A percentile compares a stretch with the other conserved stretches of the same genome.
These are phyloP conservation scores for Suillus plorans DNA, from an alignment of 768 basidiomycete genomes.

Conservation along the genomic window DNA sequence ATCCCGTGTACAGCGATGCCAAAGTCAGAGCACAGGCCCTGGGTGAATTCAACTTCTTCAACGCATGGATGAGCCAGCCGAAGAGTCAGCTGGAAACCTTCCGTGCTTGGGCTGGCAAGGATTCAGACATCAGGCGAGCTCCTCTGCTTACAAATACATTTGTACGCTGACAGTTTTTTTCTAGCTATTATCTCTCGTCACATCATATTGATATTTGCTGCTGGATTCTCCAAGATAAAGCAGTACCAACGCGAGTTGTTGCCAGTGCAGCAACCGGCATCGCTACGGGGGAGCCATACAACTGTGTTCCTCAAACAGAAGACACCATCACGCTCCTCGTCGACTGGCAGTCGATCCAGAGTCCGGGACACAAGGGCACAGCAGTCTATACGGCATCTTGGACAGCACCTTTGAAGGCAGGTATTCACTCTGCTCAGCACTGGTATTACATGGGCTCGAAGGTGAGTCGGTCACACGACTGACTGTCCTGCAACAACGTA, in stretches of 20 bases:
- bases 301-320: constrained; percentile 83
- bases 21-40: constrained; percentile 70
- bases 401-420: constrained; percentile 88
- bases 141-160: neutral
- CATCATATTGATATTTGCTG: constrained; percentile 91
- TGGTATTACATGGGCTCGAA: constrained; percentile 97
- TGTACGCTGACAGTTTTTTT: neutral
- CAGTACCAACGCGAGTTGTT: constrained; percentile 80
- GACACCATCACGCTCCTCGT: constrained; percentile 95
- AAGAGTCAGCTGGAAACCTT: constrained; percentile 95
- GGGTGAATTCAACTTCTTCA: constrained; percentile 95
- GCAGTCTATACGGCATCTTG: constrained; percentile 93
- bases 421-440: constrained; percentile 88
- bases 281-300: constrained; percentile 85
- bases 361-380: constrained; percentile 75
- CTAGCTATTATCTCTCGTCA: constrained; percentile 91
- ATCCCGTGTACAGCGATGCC: constrained; percentile 92
- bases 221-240: constrained; percentile 79
- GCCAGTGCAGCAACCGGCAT: constrained; percentile 91
- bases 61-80: constrained; percentile 96
- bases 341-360: constrained; percentile 85
- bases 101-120: constrained; percentile 92
- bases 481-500: constrained; percentile 3
- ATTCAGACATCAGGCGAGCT: constrained; percentile 82
- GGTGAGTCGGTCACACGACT: constrained; percentile 35